Evolutionary conservation across 176 grass and related monocot species (phyloP).

Genomic region (Phragmites australis): DNA sequence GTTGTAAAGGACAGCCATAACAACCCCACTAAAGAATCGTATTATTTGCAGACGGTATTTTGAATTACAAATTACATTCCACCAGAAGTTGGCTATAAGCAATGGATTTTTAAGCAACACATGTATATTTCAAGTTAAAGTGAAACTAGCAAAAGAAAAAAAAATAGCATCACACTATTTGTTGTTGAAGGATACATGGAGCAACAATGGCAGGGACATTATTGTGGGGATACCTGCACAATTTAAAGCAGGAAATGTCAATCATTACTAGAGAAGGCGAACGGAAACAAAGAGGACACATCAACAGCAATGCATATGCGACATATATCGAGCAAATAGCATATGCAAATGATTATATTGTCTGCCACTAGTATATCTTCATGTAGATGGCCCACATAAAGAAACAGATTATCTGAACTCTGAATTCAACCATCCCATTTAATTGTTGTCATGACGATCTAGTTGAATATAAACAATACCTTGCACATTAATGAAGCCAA

Average conservation of each 20-base stretch:
- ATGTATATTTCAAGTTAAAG: neutral
- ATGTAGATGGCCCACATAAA: neutral
- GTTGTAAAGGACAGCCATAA: conserved; percentile 61
- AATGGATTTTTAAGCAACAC: neutral
- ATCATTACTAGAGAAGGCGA: neutral
- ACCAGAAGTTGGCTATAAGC: conserved; percentile 3
- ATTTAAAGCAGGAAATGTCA: conserved; percentile 30
- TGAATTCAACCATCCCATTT: conserved; percentile 3
- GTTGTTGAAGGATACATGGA: conserved; percentile 83
- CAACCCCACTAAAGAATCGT: neutral
- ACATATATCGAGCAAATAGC: conserved; percentile 1
- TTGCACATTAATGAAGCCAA: neutral
- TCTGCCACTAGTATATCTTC: neutral
- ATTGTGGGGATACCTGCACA: conserved; percentile 83
- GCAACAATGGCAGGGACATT: conserved; percentile 62
- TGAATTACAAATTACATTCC: conserved; percentile 17
- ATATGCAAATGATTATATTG: neutral
- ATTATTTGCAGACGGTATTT: neutral
- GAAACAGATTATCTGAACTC: neutral
- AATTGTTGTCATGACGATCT: neutral
- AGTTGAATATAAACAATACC: neutral
- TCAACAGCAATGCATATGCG: neutral
- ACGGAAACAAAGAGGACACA: neutral
- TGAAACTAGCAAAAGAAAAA: neutral
- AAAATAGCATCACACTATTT: conserved; percentile 27